Percentiles rank a stretch among this genome's conserved stretches.
Conservation (phyloP, 2,329 filamentous ascomycete genomes). For the Pseudocercospora fuligena region DNA sequence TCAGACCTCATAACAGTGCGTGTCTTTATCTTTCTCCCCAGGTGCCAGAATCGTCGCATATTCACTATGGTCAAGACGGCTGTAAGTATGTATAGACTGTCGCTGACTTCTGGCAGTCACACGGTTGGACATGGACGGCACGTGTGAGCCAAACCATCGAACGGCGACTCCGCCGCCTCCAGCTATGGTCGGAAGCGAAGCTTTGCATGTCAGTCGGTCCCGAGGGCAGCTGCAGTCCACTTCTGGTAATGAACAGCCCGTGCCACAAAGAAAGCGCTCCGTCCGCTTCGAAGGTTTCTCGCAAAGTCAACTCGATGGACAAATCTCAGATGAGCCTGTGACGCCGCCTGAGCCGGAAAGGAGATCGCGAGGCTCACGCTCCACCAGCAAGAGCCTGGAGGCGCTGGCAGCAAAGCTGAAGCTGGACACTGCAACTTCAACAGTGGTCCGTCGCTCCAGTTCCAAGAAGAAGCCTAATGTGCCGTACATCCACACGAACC, state of each 20-base stretch:
- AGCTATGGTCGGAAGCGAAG: constrained; percentile 18
- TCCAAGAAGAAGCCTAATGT: constrained; percentile 30
- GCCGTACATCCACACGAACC: constrained; percentile 32
- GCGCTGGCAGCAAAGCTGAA: constrained; percentile 32
- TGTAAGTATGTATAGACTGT: not conserved
- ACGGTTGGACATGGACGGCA: constrained; percentile 25
- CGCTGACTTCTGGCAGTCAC: not conserved
- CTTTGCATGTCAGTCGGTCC: constrained; percentile 6
- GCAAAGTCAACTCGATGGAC: constrained; percentile 31
- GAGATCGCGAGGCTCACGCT: not conserved
- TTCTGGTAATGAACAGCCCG: constrained; percentile 18
- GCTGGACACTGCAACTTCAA: constrained; percentile 27
- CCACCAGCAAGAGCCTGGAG: constrained; percentile 23
- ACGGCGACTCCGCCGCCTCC: constrained; percentile 29
- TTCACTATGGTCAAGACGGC: not conserved
- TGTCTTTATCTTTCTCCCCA: not conserved
- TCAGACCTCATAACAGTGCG: constrained; percentile 5
- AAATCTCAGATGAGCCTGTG: constrained; percentile 2
- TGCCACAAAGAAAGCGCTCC: constrained; percentile 32
- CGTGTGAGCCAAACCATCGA: constrained; percentile 30
- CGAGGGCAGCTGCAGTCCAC: constrained; percentile 17
- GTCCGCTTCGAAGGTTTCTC: constrained; percentile 32
- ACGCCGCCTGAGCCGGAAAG: not conserved
- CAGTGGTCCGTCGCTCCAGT: constrained; percentile 36
- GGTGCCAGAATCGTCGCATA: not conserved